phyloP scores from a whole-genome alignment of 306 rosid species.

The Glycine tomentella region DNA sequence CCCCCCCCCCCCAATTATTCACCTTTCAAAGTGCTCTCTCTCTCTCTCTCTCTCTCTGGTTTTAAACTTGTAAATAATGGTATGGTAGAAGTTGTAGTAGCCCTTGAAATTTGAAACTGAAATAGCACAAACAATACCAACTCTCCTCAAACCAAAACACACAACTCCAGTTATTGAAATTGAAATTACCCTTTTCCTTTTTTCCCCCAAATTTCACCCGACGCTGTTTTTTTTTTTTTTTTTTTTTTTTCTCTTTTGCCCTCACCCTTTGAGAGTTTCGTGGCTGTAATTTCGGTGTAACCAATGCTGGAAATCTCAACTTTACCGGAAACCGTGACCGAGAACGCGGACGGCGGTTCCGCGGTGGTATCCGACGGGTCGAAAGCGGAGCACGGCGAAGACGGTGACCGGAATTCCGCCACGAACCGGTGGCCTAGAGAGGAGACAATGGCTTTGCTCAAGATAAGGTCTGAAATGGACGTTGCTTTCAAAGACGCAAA shows the following conservation, averaged over 20 bases:
- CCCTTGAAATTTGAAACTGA: conserved; percentile 1
- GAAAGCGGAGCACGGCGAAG: conserved; percentile 54
- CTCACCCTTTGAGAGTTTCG: background rate
- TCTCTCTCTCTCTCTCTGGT: no score
- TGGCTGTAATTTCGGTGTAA: conserved; percentile 55
- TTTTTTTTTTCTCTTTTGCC: no score
- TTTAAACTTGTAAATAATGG: background rate
- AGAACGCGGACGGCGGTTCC: conserved; percentile 37
- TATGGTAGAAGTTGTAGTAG: conserved; percentile 23
- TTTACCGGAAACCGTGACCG: conserved; percentile 52
- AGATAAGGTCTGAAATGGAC: conserved; percentile 85
- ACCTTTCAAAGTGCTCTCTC: no score
- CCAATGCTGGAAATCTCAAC: conserved; percentile 60
- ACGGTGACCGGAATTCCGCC: conserved; percentile 58
- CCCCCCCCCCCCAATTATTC: conserved; percentile 27
- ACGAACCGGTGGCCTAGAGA: conserved; percentile 79
- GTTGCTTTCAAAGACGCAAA: conserved; percentile 61
- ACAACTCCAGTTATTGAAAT: conserved; percentile 28
- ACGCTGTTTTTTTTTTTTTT: no score
- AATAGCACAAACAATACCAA: background rate
- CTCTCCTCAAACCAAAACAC: conserved; percentile 27
- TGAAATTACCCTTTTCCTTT: conserved; percentile 25
- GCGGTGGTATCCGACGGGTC: conserved; percentile 51
- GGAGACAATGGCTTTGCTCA: conserved; percentile 79
- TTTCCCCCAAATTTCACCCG: conserved; percentile 7